These are phyloP conservation scores for Schoenoplectus triqueter DNA, from an alignment of 202 grass and related monocot genomes.

Conservation along the genomic window DNA sequence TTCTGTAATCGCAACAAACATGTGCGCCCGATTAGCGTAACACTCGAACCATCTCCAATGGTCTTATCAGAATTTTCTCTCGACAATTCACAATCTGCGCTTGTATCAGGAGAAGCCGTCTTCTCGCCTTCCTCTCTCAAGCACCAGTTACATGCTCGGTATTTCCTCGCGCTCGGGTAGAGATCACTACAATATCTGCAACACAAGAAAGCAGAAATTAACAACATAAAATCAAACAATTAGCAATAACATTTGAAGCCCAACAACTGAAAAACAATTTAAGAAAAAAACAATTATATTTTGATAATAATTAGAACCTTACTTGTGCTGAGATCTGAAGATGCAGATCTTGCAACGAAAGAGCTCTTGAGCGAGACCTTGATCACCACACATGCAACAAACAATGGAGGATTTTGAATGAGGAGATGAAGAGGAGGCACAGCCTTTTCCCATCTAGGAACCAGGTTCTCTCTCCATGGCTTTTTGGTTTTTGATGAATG, in stretches of 20 bases:
- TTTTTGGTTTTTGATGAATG: not conserved
- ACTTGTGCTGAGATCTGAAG: slow-evolving; percentile 71
- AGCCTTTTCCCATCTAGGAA: slow-evolving; percentile 33
- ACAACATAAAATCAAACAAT: not conserved
- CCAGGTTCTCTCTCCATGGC: slow-evolving; percentile 24
- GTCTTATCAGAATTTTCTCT: not conserved
- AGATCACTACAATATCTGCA: slow-evolving; percentile 77
- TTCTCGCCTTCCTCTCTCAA: slow-evolving; percentile 39
- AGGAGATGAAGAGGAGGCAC: slow-evolving; percentile 29
- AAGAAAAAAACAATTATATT: not conserved
- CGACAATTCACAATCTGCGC: not conserved
- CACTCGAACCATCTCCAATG: slow-evolving; percentile 29
- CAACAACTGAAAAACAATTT: not conserved
- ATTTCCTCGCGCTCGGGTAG: slow-evolving; percentile 54
- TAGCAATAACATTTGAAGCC: not conserved
- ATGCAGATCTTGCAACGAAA: slow-evolving; percentile 63
- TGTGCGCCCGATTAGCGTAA: slow-evolving; percentile 29
- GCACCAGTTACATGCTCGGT: slow-evolving; percentile 83
- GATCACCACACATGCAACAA: slow-evolving; percentile 95
- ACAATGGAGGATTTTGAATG: not conserved
- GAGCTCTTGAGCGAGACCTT: slow-evolving; percentile 57
- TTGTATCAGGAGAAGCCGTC: not conserved
- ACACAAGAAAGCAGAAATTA: not conserved
- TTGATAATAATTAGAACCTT: slow-evolving; percentile 13
- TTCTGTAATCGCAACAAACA: slow-evolving; percentile 33